Conservation (phyloP, 2,329 filamentous ascomycete genomes). For the Colletotrichum sp. region DNA sequence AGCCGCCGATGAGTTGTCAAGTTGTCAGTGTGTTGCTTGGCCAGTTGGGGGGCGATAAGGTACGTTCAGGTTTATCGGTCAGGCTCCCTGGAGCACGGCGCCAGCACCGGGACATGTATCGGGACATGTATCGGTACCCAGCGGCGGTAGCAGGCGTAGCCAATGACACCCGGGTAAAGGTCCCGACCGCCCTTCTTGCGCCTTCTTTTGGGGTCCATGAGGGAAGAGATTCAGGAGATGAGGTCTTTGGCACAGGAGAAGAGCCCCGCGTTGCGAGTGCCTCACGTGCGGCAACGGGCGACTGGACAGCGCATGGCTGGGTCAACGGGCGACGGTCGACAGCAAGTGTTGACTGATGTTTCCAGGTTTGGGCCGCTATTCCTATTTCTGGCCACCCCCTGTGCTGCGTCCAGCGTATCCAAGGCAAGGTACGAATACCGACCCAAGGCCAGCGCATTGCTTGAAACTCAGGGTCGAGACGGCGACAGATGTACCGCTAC, state of each 20-base stretch:
- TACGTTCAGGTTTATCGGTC: not conserved
- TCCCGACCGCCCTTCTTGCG: constrained; percentile 11
- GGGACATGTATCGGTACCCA: not conserved
- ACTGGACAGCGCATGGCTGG: not conserved
- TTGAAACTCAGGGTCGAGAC: not conserved
- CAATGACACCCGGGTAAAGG: not conserved
- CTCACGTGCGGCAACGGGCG: constrained; percentile 16
- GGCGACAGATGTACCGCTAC: not conserved
- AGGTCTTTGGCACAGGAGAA: not conserved
- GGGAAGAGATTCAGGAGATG: not conserved
- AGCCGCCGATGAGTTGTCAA: constrained; percentile 21
- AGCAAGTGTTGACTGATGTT: not conserved
- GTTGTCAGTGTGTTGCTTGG: not conserved
- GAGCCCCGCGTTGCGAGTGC: constrained; percentile 11
- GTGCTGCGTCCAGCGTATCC: not conserved
- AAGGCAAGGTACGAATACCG: no score
- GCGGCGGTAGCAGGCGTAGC: not conserved
- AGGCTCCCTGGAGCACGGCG: not conserved
- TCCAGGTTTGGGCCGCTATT: constrained; percentile 17
- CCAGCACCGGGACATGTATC: not conserved
- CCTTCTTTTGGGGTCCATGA: not conserved
- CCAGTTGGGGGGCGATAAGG: not conserved
- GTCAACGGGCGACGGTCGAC: not conserved
- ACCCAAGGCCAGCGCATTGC: not conserved
- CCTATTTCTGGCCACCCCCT: not conserved